These are phyloP conservation scores for Diplodia mutila DNA, from an alignment of 2,329 filamentous ascomycete genomes.

Conservation along the genomic window DNA sequence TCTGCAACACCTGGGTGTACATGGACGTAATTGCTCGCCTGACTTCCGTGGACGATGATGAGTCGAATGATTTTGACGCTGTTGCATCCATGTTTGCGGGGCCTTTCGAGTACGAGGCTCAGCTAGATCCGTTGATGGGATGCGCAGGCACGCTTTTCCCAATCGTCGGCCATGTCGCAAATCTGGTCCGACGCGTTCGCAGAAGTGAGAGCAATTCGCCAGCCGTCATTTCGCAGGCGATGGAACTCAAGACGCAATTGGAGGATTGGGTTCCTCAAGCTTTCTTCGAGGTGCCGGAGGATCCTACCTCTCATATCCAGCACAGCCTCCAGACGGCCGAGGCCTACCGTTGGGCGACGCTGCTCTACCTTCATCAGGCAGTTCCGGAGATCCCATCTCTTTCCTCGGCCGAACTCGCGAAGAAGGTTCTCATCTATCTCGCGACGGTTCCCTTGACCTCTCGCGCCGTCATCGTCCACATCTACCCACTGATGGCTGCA, in stretches of 20 bases:
- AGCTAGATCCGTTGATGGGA: constrained; percentile 73
- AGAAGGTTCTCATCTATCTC: constrained; percentile 63
- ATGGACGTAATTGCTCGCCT: constrained; percentile 73
- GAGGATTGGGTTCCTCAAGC: constrained; percentile 65
- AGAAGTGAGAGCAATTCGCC: constrained; percentile 61
- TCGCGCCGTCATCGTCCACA: constrained; percentile 68
- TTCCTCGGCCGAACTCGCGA: constrained; percentile 61
- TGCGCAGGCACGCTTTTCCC: constrained; percentile 70
- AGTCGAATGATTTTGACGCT: constrained; percentile 56
- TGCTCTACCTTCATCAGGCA: constrained; percentile 69
- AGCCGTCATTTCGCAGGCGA: constrained; percentile 64
- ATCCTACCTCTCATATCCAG: constrained; percentile 64
- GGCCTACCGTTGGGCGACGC: constrained; percentile 68
- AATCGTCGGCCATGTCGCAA: constrained; percentile 67
- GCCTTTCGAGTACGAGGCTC: constrained; percentile 47
- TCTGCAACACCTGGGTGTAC: constrained; percentile 74
- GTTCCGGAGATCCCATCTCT: constrained; percentile 69
- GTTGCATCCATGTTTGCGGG: constrained; percentile 43
- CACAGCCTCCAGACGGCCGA: constrained; percentile 69
- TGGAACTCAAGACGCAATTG: constrained; percentile 63
- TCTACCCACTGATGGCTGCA: constrained; percentile 70
- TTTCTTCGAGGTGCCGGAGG: constrained; percentile 64
- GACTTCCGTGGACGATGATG: constrained; percentile 64
- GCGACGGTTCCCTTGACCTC: constrained; percentile 66
- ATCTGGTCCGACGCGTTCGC: constrained; percentile 65